phyloP scores from a whole-genome alignment of 768 basidiomycete species.

The Suillus variegatus region DNA sequence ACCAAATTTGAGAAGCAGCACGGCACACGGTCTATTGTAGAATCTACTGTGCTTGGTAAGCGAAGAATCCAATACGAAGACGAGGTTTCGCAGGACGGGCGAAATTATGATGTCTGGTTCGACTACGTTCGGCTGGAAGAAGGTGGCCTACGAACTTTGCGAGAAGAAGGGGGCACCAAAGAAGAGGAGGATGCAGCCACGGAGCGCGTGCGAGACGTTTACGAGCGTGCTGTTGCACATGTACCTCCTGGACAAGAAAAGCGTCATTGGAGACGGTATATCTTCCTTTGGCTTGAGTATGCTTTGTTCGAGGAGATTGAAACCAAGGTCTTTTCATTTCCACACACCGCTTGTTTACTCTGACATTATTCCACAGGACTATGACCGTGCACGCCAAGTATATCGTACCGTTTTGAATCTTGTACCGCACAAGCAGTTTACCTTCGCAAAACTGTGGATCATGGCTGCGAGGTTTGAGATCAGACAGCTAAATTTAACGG shows the following conservation, averaged over 20 bases:
- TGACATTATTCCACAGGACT: conserved; percentile 55
- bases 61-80: conserved; percentile 99
- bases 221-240: conserved; percentile 93
- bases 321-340: conserved; percentile 61
- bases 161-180: conserved; percentile 69
- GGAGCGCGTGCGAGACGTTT: conserved; percentile 84
- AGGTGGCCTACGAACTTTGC: conserved; percentile 74
- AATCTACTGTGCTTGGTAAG: conserved; percentile 93
- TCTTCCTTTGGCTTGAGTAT: conserved; percentile 94
- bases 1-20: conserved; percentile 99
- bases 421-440: conserved; percentile 95
- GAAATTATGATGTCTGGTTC: conserved; percentile 98
- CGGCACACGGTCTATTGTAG: conserved; percentile 84
- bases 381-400: conserved; percentile 81
- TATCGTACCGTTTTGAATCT: conserved; percentile 88
- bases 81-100: conserved; percentile 85
- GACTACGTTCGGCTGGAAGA: conserved; percentile 95
- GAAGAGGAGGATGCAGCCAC: conserved; percentile 67
- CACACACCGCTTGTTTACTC: not conserved
- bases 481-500: conserved; percentile 73
- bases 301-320: conserved; percentile 97
- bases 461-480: conserved; percentile 93
- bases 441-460: conserved; percentile 96
- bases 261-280: conserved; percentile 86
- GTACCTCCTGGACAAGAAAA: conserved; percentile 95